Evolutionary conservation across 1,284 basidiomycete genomes (phyloP), one percentile per base, ranked within the genome.

Genomic region (Austroboletus rostrupii): DNA sequence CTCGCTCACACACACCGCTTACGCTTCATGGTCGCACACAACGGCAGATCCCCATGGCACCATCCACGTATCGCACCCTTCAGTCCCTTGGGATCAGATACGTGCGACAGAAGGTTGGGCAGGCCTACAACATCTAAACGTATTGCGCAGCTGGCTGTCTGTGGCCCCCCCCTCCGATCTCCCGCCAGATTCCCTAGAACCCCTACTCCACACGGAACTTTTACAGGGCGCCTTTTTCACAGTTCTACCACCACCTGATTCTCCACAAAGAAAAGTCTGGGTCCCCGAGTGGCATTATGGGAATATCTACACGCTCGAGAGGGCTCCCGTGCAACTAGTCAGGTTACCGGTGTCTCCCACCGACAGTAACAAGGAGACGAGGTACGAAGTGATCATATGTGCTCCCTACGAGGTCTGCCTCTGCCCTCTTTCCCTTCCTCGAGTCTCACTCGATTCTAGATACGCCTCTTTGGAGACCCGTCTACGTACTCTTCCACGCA

Each of bases 71-170:
- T 78, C 80, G 0, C 87, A 85, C 55, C 84, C 84, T 10, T 53
- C 48, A 21, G 41, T 52, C 43, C 83, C 87, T 47, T 92, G 89
- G 89, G 62, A 74, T 28, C 69, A 72, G 44, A 71, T 92, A 43
- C 80, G 87, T 17, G 71, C 75, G 35, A 83, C 81, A 1, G 83
- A 90, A 67, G 90, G 89, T n/a, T 91, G 89, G 89, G 84, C 87
- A 17, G 83, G 78, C 14, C 65, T 91, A 23, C 89, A 92, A 61
- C 85, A 90, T 58, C 79, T 88, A 58, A 75, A 78, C 17, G 66
- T 90, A 17, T 70, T 91, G n/a, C 77, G 75, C 33, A 77, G 83
- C 1, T 77, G 74, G 2, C 55, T 92, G 11, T 82, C 75, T 1
- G 55, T 90, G 26, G 62, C 70, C 44, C 81, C 83, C 1, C 77